These are phyloP conservation scores for Daldinia caldariorum DNA, from an alignment of 495 filamentous ascomycete genomes.

Conservation along the genomic window DNA sequence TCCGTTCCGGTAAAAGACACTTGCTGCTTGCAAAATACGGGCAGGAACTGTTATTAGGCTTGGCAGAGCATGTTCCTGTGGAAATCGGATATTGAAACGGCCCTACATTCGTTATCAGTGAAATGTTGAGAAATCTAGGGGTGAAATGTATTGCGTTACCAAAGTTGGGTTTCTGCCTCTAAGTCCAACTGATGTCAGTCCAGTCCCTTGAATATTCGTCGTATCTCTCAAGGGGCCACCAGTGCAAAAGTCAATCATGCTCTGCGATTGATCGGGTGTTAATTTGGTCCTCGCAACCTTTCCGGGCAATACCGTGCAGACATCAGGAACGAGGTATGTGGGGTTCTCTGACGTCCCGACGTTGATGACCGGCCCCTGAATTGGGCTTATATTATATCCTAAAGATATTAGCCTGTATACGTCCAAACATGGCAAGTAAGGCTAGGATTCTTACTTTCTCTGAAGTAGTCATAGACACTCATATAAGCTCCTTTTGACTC, in stretches of 20 bases:
- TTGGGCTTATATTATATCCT: neutral
- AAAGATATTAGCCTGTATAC: neutral
- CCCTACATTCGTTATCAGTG: neutral
- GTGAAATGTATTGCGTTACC: neutral
- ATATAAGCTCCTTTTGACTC: neutral
- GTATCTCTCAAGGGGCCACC: neutral
- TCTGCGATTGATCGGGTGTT: neutral
- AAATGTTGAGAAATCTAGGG: neutral
- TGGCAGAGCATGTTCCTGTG: neutral
- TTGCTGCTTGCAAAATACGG: neutral
- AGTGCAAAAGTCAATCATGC: neutral
- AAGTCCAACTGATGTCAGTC: neutral
- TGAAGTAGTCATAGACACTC: constrained; percentile 1
- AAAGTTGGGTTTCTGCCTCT: neutral
- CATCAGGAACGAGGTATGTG: neutral
- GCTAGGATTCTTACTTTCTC: neutral
- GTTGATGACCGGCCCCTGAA: neutral
- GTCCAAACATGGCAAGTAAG: no score
- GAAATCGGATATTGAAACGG: neutral
- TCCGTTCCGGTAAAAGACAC: neutral
- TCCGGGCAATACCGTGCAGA: neutral
- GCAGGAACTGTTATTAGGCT: neutral
- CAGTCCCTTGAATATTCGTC: neutral
- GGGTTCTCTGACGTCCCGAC: neutral
- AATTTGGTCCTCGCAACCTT: neutral